Evolutionary conservation across 257 asterid species (phyloP).

Genomic region (Anisodus tanguticus): DNA sequence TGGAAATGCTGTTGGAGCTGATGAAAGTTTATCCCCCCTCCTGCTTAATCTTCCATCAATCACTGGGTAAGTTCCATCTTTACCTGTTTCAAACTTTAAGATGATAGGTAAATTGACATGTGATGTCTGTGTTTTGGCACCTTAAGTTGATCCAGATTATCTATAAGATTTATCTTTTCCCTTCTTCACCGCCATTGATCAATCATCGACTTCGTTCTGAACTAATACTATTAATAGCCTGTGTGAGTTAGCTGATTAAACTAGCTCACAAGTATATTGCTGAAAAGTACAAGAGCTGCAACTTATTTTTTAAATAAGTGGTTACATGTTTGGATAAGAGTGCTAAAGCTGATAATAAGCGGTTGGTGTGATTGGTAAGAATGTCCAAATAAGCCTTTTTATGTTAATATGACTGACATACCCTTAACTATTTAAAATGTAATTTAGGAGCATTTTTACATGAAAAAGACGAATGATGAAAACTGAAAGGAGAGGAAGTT

Average conservation of each 20-base stretch:
- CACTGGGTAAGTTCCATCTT: slow-evolving; percentile 82
- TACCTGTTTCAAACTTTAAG: slow-evolving; percentile 24
- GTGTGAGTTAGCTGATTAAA: background rate
- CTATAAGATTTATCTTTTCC: background rate
- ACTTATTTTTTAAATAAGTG: background rate
- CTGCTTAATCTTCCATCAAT: slow-evolving; percentile 89
- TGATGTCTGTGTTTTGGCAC: background rate
- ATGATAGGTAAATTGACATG: background rate
- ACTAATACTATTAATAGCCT: background rate
- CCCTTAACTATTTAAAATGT: background rate
- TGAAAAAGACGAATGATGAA: background rate
- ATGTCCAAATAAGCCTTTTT: background rate
- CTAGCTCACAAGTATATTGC: background rate
- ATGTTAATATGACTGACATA: background rate
- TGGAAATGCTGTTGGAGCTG: slow-evolving; percentile 76
- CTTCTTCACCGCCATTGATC: background rate
- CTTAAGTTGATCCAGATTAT: slow-evolving; percentile 20
- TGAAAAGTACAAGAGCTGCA: background rate
- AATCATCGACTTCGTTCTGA: background rate
- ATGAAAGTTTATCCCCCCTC: slow-evolving; percentile 72
- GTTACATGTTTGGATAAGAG: background rate
- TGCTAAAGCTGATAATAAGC: background rate
- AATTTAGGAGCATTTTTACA: background rate
- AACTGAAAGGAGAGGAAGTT: background rate
- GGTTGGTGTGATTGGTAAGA: background rate